Conservation (phyloP, 139 green algal genomes). For the Chlorella sp. region DNA sequence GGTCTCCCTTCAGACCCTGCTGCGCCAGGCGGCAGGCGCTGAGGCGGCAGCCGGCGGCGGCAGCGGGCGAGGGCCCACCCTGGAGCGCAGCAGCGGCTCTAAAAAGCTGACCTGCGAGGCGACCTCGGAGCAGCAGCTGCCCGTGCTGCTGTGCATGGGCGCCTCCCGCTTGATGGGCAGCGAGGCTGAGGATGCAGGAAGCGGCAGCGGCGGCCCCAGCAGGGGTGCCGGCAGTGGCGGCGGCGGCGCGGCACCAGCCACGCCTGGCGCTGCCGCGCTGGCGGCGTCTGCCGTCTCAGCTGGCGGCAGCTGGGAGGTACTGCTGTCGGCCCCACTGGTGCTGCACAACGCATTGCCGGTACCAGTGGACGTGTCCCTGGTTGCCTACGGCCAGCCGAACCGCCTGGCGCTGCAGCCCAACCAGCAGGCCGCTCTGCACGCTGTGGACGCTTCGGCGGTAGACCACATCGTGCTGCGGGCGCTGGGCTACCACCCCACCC, state of each 20-base stretch:
- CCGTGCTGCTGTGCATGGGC: conserved; percentile 20
- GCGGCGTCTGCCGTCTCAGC: no score
- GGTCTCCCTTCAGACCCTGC: conserved; percentile 43
- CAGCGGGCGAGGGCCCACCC: background rate
- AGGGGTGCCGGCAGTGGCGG: background rate
- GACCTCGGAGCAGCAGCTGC: background rate
- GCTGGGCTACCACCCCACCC: conserved; percentile 46
- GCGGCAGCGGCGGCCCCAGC: background rate
- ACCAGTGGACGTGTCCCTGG: conserved; percentile 42
- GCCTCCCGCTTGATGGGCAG: background rate
- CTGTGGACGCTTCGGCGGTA: conserved; percentile 26
- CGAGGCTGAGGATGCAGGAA: background rate
- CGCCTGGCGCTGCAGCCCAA: conserved; percentile 39
- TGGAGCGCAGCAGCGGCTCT: background rate
- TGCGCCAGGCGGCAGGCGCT: conserved; percentile 27
- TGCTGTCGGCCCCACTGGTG: conserved; percentile 54
- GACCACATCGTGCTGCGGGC: conserved; percentile 35
- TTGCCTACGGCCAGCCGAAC: background rate
- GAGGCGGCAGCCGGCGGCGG: background rate
- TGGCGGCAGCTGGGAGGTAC: conserved; percentile 47
- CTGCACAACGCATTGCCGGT: conserved; percentile 70
- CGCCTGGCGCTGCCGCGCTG: background rate
- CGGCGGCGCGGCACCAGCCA: background rate
- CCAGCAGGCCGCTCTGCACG: conserved; percentile 34
- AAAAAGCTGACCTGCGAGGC: background rate